Evolutionary conservation across 345 rosid species (phyloP), one percentile per base, ranked within the genome.

Genomic region (Rhodamnia argentea): DNA sequence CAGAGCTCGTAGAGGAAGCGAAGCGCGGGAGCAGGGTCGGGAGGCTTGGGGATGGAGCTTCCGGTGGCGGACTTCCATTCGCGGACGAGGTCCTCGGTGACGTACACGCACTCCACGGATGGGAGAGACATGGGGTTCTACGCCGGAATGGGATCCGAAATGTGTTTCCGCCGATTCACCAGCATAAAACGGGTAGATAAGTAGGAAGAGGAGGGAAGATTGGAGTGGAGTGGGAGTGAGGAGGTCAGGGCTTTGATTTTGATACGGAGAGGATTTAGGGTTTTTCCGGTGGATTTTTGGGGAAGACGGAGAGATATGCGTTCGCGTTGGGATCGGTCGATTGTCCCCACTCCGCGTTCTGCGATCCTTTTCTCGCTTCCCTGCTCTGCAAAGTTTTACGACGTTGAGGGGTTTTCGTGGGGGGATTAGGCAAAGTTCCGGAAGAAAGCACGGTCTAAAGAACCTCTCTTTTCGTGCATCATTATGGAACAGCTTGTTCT

Each of bases 1-100:
- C 96, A 96, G 86, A 94, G 93, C 94, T 98, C 99, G 90, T 92
- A 96, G 85, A 96, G 95, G 91, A 98, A 98, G 83, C 99, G 99
- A 76, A 95, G 96, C 93, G 89, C 60, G 85, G 95, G 94, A 3
- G 95, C 97, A 40, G 98, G 94, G 55, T 90, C 87, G 40, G 95
- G 86, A 75, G 91, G 90, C 62, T 90, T 93, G 87, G 90, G 91
- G 87, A 84, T 87, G 54, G 94, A 88, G 93, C 90, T 95, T 27
- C 94, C 98, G 83, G 29, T 26, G 58, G 75, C 16, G 40, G 78
- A 90, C 92, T 91, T 96, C 91, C 95, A 93, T 90, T 98, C 99
- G 84, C 94, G 98, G 82, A 96, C 83, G 86, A 89, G 89, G 86
- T 94, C 99, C 52, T 92, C 97, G 23, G 95, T 95, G 50, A 98